Percentiles rank a stretch among this genome's conserved stretches.
phyloP scores from a whole-genome alignment of 2,329 filamentous ascomycete genomes.

The Fusarium poae region DNA sequence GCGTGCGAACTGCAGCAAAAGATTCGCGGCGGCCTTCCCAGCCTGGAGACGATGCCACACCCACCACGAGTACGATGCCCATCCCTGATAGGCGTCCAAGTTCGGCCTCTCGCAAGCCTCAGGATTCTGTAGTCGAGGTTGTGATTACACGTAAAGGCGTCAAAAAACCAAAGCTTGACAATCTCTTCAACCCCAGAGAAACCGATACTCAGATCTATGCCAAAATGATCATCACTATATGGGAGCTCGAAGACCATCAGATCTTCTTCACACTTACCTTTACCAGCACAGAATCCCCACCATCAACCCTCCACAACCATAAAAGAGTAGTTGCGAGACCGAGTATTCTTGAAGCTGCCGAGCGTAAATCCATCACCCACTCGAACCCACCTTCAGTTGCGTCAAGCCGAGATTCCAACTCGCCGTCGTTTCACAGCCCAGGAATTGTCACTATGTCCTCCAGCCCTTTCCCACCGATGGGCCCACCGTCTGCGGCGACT shows the following conservation, averaged over 20 bases:
- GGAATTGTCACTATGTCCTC: constrained; percentile 65
- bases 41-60: constrained; percentile 54
- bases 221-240: constrained; percentile 82
- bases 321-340: constrained; percentile 57
- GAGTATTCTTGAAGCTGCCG: constrained; percentile 60
- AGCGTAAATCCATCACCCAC: constrained; percentile 59
- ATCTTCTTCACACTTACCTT: constrained; percentile 82
- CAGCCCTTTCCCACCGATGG: constrained; percentile 74
- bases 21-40: constrained; percentile 41
- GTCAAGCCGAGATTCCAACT: constrained; percentile 63
- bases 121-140: constrained; percentile 77
- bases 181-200: constrained; percentile 53
- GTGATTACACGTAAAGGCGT: constrained; percentile 68
- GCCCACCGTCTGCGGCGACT: constrained; percentile 70
- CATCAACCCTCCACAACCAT: constrained; percentile 50
- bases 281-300: constrained; percentile 67
- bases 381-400: constrained; percentile 62
- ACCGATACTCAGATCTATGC: constrained; percentile 66
- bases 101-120: constrained; percentile 52
- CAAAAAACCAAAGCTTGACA: constrained; percentile 56
- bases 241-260: constrained; percentile 75
- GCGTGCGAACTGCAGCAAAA: constrained; percentile 47
- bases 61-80: constrained; percentile 49
- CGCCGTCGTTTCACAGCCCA: constrained; percentile 65
- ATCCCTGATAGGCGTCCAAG: constrained; percentile 53